A percentile compares a stretch with the other conserved stretches of the same genome.
These are phyloP conservation scores for Podospora pseudocomata DNA, from an alignment of 495 filamentous ascomycete genomes.

Conservation along the genomic window DNA sequence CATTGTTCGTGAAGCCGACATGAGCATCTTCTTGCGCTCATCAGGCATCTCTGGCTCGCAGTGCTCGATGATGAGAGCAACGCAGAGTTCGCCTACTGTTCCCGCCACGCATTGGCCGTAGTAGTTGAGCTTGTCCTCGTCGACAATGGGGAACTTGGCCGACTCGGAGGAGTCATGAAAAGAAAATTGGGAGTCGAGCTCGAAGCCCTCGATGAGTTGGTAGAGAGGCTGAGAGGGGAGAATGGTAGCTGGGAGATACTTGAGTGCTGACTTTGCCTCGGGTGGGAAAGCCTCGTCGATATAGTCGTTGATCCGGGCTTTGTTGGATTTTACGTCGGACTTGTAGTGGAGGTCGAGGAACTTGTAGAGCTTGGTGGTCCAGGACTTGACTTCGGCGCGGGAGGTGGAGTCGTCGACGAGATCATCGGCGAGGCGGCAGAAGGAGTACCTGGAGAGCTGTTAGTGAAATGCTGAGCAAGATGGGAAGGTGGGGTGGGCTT, in stretches of 20 bases:
- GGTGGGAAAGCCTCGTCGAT: constrained; percentile 45
- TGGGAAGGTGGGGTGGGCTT: constrained; percentile 18
- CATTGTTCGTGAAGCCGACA: constrained; percentile 55
- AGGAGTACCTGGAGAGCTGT: constrained; percentile 53
- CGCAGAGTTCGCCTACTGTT: constrained; percentile 62
- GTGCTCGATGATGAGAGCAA: constrained; percentile 59
- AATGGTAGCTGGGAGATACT: constrained; percentile 51
- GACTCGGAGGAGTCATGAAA: constrained; percentile 8
- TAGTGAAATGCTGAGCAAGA: background rate
- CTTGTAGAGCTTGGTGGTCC: constrained; percentile 49
- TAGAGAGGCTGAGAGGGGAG: constrained; percentile 53
- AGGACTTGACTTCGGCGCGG: constrained; percentile 41
- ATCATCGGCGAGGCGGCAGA: constrained; percentile 68
- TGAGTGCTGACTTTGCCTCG: constrained; percentile 44
- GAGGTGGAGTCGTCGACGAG: constrained; percentile 57
- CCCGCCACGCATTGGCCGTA: constrained; percentile 62
- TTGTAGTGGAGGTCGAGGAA: constrained; percentile 47
- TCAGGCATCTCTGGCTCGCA: constrained; percentile 27
- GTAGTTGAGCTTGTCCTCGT: constrained; percentile 50
- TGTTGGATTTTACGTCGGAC: constrained; percentile 8
- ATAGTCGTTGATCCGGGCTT: constrained; percentile 25
- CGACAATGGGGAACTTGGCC: constrained; percentile 49
- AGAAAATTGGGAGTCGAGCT: constrained; percentile 55
- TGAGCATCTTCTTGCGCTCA: constrained; percentile 27
- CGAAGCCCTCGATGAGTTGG: constrained; percentile 58